These are phyloP conservation scores for Capsicum baccatum DNA, from an alignment of 257 asterid species.

Conservation along the genomic window DNA sequence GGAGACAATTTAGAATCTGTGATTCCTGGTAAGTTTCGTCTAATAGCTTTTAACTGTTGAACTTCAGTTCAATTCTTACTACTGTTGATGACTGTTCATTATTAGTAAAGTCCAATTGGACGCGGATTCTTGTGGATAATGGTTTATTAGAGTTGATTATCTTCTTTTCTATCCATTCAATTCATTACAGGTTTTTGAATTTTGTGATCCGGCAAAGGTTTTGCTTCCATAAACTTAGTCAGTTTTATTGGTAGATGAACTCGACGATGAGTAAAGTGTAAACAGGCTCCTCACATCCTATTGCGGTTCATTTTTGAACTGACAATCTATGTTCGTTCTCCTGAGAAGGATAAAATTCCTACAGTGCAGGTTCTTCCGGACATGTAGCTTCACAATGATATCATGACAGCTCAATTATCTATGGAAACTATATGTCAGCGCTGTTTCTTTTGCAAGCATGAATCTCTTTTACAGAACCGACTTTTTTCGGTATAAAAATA, in stretches of 20 bases:
- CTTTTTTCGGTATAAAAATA: neutral
- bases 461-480: neutral
- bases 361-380: neutral
- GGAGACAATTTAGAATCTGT: slow-evolving; percentile 74
- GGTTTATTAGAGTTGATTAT: neutral
- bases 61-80: neutral
- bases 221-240: too few species aligned
- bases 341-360: neutral
- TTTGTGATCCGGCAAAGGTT: neutral
- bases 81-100: neutral
- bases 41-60: neutral
- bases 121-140: neutral
- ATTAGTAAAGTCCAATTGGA: neutral
- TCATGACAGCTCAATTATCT: neutral
- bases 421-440: neutral
- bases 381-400: neutral
- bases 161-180: neutral
- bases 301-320: too few species aligned
- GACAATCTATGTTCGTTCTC: neutral
- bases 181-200: neutral
- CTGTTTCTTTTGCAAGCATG: neutral
- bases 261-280: too few species aligned
- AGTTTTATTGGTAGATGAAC: too few species aligned
- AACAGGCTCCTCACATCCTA: too few species aligned
- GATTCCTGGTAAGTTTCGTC: slow-evolving; percentile 53